Percentiles rank a stretch among this genome's conserved stretches.
phyloP scores from a whole-genome alignment of 202 grass and related monocot genomes.

The Panicum virgatum region DNA sequence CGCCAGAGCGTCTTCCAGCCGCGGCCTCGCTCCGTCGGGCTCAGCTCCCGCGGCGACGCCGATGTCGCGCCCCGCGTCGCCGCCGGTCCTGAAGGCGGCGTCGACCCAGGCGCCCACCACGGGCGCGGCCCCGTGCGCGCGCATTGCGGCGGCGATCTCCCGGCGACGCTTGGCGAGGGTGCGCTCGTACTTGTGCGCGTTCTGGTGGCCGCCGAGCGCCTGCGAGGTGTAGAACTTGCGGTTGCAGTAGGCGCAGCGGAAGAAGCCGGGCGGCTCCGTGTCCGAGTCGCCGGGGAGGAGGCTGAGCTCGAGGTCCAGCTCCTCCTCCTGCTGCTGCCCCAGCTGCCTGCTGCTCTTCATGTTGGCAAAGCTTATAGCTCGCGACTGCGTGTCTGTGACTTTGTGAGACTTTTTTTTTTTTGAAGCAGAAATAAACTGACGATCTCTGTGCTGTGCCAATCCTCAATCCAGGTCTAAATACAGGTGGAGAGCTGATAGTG shows the following conservation, averaged over 20 bases:
- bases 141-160: slow-evolving; percentile 42
- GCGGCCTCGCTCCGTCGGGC: background rate
- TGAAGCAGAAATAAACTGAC: background rate
- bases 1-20: background rate
- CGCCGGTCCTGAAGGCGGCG: background rate
- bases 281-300: background rate
- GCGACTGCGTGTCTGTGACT: background rate
- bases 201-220: slow-evolving; percentile 64
- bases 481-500: too few species aligned
- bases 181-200: slow-evolving; percentile 58
- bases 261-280: slow-evolving; percentile 32
- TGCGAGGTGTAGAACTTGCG: slow-evolving; percentile 66
- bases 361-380: background rate
- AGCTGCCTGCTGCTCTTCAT: background rate
- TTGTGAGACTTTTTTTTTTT: background rate
- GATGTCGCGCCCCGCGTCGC: background rate
- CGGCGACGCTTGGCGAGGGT: slow-evolving; percentile 48
- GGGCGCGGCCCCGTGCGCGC: background rate
- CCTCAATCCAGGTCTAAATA: background rate
- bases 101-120: background rate
- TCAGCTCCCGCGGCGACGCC: background rate
- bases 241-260: slow-evolving; percentile 61
- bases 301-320: slow-evolving; percentile 7
- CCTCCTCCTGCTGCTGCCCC: background rate
- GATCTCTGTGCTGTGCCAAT: background rate